phyloP scores from a whole-genome alignment of 306 rosid genomes.

The Trifolium dubium region DNA sequence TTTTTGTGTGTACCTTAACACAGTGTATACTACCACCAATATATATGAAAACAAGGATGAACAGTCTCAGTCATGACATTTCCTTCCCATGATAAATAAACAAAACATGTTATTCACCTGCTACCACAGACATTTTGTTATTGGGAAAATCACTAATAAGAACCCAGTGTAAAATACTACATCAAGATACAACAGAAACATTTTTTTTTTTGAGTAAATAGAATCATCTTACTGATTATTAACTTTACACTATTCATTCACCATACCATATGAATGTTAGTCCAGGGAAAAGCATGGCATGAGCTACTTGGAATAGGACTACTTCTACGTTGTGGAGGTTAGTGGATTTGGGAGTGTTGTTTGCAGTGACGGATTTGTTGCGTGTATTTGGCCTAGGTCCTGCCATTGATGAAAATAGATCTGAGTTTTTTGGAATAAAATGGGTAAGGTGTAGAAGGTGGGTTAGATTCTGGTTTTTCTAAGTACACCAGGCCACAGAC shows the following conservation, averaged over 20 bases:
- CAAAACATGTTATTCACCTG: conserved; percentile 2
- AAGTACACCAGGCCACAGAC: too few species aligned
- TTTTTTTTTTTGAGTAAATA: too few species aligned
- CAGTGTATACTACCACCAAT: conserved; percentile 14
- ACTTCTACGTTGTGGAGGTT: too few species aligned
- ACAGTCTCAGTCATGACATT: not conserved
- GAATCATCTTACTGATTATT: conserved; percentile 8
- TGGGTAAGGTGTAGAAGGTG: too few species aligned
- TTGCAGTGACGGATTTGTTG: too few species aligned
- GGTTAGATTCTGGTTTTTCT: too few species aligned
- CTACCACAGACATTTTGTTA: not conserved
- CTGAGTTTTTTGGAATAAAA: too few species aligned
- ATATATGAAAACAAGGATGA: conserved; percentile 22
- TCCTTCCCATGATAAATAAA: not conserved
- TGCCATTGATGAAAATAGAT: too few species aligned
- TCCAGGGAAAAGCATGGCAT: not conserved
- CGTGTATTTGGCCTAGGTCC: too few species aligned
- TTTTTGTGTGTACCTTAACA: conserved; percentile 17
- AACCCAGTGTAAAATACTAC: not conserved
- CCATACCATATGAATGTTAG: too few species aligned
- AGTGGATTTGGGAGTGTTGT: not conserved
- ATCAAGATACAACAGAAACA: not conserved
- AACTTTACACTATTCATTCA: not conserved
- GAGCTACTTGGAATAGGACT: not conserved
- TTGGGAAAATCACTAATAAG: not conserved